Percentiles rank a stretch among this genome's conserved stretches.
These are phyloP conservation scores for Phytophthora sansomeana DNA, from an alignment of 352 stramenopile species.

Conservation along the genomic window DNA sequence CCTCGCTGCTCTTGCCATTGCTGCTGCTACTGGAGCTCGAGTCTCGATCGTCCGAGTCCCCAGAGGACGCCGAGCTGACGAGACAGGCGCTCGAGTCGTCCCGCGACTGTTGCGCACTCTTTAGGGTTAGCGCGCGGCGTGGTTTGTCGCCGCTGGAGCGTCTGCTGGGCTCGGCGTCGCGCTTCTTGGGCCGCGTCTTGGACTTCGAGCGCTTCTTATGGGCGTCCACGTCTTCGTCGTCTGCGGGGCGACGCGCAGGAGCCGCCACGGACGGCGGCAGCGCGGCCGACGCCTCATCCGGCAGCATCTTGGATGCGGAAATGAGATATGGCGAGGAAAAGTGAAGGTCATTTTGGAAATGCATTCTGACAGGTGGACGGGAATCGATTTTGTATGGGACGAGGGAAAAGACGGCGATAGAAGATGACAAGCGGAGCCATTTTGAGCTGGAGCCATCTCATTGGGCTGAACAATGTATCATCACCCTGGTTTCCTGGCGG, in stretches of 20 bases:
- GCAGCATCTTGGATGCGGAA: slow-evolving; percentile 16
- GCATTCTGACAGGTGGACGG: not conserved
- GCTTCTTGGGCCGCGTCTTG: slow-evolving; percentile 24
- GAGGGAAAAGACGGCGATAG: not conserved
- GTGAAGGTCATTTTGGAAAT: not conserved
- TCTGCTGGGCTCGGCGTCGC: slow-evolving; percentile 18
- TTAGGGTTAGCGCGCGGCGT: slow-evolving; percentile 2
- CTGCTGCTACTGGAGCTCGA: slow-evolving; percentile 29
- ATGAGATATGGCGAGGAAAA: too few species aligned
- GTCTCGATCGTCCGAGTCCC: slow-evolving; percentile 36
- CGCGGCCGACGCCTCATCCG: slow-evolving; percentile 1
- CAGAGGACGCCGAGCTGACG: slow-evolving; percentile 44
- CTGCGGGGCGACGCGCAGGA: not conserved
- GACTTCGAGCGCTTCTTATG: slow-evolving; percentile 13
- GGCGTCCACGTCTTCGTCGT: slow-evolving; percentile 10
- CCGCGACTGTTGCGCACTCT: slow-evolving; percentile 19
- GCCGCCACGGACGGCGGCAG: slow-evolving; percentile 5
- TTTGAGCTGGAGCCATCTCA: slow-evolving; percentile 26
- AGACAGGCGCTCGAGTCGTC: slow-evolving; percentile 75
- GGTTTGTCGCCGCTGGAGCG: slow-evolving; percentile 11
- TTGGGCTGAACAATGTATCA: too few species aligned
- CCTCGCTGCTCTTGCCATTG: slow-evolving; percentile 21
- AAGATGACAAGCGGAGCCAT: not conserved
- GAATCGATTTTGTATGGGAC: not conserved
- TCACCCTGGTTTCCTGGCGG: too few species aligned